Evolutionary conservation across 306 rosid genomes (phyloP).

Genomic region (Trifolium subterraneum): DNA sequence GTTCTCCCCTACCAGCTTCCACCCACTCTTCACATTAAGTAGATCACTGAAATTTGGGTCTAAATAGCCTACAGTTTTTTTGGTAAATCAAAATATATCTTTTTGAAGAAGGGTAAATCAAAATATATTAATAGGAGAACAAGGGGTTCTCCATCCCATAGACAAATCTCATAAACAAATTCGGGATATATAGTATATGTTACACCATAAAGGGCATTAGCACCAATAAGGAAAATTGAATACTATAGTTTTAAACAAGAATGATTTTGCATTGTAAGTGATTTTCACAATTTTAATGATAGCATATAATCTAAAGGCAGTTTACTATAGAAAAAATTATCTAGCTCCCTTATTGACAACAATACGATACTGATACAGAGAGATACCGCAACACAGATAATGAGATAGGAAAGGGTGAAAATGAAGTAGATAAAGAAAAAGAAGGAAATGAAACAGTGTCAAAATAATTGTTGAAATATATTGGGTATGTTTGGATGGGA

Average conservation of each 20-base stretch:
- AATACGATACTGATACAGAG: slow-evolving; percentile 2
- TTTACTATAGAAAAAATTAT: slow-evolving; percentile 26
- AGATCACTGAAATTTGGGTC: background rate
- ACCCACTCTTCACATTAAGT: slow-evolving; percentile 17
- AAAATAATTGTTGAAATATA: slow-evolving; percentile 32
- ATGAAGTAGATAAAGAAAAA: slow-evolving; percentile 1
- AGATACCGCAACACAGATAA: background rate
- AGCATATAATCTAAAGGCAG: slow-evolving; percentile 6
- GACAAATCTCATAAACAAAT: slow-evolving; percentile 2
- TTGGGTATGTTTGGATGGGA: background rate
- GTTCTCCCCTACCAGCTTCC: slow-evolving; percentile 11
- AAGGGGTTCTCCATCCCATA: background rate
- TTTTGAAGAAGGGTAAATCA: background rate
- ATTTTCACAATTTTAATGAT: slow-evolving; percentile 6
- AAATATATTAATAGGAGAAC: background rate
- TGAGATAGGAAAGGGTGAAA: slow-evolving; percentile 16
- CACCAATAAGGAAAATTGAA: background rate
- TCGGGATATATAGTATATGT: background rate
- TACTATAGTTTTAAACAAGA: background rate
- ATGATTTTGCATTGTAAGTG: background rate
- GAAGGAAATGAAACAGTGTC: slow-evolving; percentile 9
- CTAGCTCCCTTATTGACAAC: background rate
- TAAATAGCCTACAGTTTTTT: slow-evolving; percentile 20
- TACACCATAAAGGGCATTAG: background rate
- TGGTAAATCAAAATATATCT: background rate